Percentiles rank a stretch among this genome's conserved stretches.
phyloP scores from a whole-genome alignment of 2,329 filamentous ascomycete genomes.

The Alternaria tenuissima region DNA sequence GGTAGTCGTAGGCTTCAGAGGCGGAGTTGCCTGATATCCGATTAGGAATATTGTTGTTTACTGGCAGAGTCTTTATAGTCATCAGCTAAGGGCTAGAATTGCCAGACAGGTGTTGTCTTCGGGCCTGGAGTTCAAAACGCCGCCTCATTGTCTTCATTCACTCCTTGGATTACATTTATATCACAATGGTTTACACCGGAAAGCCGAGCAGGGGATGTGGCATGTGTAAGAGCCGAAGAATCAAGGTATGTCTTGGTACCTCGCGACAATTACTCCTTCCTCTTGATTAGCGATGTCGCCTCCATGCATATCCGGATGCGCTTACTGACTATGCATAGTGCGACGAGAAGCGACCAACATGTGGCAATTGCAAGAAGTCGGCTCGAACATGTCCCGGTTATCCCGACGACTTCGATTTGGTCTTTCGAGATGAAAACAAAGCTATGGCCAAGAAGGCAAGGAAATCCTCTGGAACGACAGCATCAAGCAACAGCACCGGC shows the following conservation, averaged over 20 bases:
- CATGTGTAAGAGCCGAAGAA: slow-evolving; percentile 76
- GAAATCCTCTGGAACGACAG: slow-evolving; percentile 48
- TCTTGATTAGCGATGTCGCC: background rate
- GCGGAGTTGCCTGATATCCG: slow-evolving; percentile 31
- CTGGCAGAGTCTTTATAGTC: slow-evolving; percentile 15
- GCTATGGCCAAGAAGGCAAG: slow-evolving; percentile 70
- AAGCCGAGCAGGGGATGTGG: slow-evolving; percentile 67
- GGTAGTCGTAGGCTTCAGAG: slow-evolving; percentile 35
- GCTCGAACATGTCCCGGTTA: slow-evolving; percentile 44
- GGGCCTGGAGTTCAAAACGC: slow-evolving; percentile 6
- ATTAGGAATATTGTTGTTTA: slow-evolving; percentile 8
- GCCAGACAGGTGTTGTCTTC: slow-evolving; percentile 2
- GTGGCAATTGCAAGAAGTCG: slow-evolving; percentile 48
- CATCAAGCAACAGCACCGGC: slow-evolving; percentile 23
- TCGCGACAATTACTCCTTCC: slow-evolving; percentile 13
- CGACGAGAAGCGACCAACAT: slow-evolving; percentile 48
- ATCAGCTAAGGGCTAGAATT: slow-evolving; percentile 1
- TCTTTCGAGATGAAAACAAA: slow-evolving; percentile 76
- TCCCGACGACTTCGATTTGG: slow-evolving; percentile 73
- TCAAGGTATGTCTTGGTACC: slow-evolving; percentile 66
- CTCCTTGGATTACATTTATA: slow-evolving; percentile 20
- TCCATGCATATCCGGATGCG: slow-evolving; percentile 3
- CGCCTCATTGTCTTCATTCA: slow-evolving; percentile 14
- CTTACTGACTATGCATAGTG: slow-evolving; percentile 35
- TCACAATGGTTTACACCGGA: slow-evolving; percentile 52